phyloP scores from a whole-genome alignment of 352 stramenopile genomes.

The Aphanomyces astaci region DNA sequence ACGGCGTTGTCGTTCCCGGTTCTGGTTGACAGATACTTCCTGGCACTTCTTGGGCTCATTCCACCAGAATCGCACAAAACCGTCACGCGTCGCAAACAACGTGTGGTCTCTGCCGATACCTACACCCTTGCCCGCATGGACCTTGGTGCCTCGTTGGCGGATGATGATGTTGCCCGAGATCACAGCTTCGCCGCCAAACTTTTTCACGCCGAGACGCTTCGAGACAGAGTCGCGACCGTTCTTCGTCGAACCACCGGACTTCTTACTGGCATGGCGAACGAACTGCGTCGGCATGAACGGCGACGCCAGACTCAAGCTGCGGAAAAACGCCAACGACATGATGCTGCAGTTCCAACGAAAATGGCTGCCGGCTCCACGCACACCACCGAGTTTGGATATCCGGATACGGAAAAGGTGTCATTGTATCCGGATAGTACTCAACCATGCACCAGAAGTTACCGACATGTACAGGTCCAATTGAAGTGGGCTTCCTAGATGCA shows the following conservation, averaged over 20 bases:
- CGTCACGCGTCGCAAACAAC: slow-evolving; percentile 83
- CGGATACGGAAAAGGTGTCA: not conserved
- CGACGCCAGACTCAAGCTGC: slow-evolving; percentile 11
- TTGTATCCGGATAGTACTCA: too few species aligned
- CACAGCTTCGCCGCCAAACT: slow-evolving; percentile 88
- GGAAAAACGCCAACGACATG: slow-evolving; percentile 23
- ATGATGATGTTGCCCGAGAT: slow-evolving; percentile 97
- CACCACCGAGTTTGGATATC: not conserved
- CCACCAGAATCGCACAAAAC: slow-evolving; percentile 89
- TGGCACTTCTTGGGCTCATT: slow-evolving; percentile 78
- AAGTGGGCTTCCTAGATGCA: too few species aligned
- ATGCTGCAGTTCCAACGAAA: not conserved
- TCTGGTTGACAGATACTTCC: slow-evolving; percentile 79
- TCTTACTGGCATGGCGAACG: slow-evolving; percentile 86
- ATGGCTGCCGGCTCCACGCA: not conserved
- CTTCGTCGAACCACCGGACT: slow-evolving; percentile 94
- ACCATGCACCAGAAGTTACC: too few species aligned
- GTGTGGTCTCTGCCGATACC: slow-evolving; percentile 92
- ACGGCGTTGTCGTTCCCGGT: slow-evolving; percentile 44
- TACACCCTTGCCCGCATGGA: slow-evolving; percentile 90
- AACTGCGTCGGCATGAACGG: slow-evolving; percentile 5
- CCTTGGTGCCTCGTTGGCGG: slow-evolving; percentile 95
- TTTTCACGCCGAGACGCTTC: slow-evolving; percentile 96
- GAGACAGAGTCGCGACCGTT: slow-evolving; percentile 97
- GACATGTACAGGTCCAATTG: too few species aligned